These are phyloP conservation scores for Coemansia sp. DNA, from an alignment of 192 early-diverging fungal species.

Conservation along the genomic window DNA sequence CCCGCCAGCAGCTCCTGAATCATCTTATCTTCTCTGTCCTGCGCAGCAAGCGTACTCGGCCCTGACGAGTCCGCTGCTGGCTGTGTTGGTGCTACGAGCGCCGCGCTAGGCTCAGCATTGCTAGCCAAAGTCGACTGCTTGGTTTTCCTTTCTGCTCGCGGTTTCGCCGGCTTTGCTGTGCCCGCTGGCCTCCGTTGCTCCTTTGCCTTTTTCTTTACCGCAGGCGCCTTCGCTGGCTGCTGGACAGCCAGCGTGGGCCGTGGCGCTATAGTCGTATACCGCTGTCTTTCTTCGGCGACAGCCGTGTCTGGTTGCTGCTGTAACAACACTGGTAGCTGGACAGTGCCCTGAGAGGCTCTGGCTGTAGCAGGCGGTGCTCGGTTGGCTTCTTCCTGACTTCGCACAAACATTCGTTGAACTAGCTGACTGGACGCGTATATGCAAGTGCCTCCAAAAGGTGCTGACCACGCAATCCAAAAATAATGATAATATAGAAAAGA, in stretches of 20 bases:
- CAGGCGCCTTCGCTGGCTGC: not conserved
- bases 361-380: not conserved
- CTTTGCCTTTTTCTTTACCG: conserved; percentile 7
- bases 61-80: not conserved
- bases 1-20: conserved; percentile 51
- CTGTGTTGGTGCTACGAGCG: not conserved
- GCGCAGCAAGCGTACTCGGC: conserved; percentile 4
- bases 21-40: conserved; percentile 32
- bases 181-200: conserved; percentile 8
- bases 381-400: conserved; percentile 15
- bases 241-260: conserved; percentile 6
- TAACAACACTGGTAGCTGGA: not conserved
- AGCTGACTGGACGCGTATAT: conserved; percentile 1
- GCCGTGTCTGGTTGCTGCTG: not conserved
- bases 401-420: conserved; percentile 22
- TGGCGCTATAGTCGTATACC: conserved; percentile 20
- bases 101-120: not conserved
- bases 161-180: not conserved
- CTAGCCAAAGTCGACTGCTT: not conserved
- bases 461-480: not conserved
- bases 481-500: not conserved
- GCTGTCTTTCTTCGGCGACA: not conserved
- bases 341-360: not conserved
- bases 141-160: not conserved
- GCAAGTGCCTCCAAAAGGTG: not conserved